These are phyloP conservation scores for Dipteronia dyeriana DNA, from an alignment of 345 rosid genomes.

Conservation along the genomic window DNA sequence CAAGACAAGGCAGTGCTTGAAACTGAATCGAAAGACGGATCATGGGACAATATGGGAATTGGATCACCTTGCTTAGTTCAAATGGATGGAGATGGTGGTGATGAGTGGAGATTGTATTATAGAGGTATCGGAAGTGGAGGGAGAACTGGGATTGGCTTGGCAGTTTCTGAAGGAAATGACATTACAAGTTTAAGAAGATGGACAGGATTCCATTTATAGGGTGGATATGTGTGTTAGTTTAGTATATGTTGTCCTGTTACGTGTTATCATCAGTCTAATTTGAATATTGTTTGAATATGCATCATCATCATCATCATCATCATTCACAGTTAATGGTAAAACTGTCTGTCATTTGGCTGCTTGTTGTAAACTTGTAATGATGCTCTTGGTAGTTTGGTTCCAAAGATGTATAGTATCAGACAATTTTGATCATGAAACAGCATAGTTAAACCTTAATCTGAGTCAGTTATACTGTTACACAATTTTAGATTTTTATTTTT, in stretches of 20 bases:
- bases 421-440: not conserved
- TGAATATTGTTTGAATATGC: not conserved
- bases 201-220: conserved; percentile 53
- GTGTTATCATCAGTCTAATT: not conserved
- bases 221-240: not conserved
- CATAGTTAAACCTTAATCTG: too few relatives aligned
- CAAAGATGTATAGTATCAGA: not conserved
- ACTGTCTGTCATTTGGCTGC: not conserved
- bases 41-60: conserved; percentile 63
- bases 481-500: too few relatives aligned
- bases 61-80: conserved; percentile 73
- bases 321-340: not conserved
- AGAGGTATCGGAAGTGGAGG: conserved; percentile 62
- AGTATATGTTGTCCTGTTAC: not conserved
- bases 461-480: too few relatives aligned
- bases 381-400: not conserved
- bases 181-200: conserved; percentile 55
- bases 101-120: conserved; percentile 75
- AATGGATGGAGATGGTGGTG: conserved; percentile 56
- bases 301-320: not conserved
- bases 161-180: conserved; percentile 52
- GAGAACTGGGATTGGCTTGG: conserved; percentile 72
- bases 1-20: conserved; percentile 44
- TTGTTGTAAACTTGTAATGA: not conserved
- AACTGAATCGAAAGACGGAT: conserved; percentile 37